A percentile compares a stretch with the other conserved stretches of the same genome.
These are phyloP conservation scores for Periconia digitata DNA, from an alignment of 2,329 filamentous ascomycete genomes.

Conservation along the genomic window DNA sequence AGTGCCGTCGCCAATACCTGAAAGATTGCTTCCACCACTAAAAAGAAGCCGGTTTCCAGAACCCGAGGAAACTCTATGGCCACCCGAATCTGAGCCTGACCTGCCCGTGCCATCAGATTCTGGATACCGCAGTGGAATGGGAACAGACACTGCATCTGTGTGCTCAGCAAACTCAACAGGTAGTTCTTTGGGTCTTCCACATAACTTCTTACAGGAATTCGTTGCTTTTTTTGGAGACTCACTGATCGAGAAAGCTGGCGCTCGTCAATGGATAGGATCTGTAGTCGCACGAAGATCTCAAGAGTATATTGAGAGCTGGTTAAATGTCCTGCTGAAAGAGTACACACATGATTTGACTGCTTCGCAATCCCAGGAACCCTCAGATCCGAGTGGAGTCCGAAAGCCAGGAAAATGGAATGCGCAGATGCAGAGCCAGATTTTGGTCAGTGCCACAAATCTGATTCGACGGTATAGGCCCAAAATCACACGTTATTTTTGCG, in stretches of 20 bases:
- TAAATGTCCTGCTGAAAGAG: slow-evolving; percentile 6
- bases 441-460: slow-evolving; percentile 3
- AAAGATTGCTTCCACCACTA: too few species aligned
- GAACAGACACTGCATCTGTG: slow-evolving; percentile 10
- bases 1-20: too few species aligned
- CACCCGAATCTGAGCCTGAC: too few species aligned
- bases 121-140: slow-evolving; percentile 9
- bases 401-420: neutral
- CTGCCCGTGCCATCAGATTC: slow-evolving; percentile 1
- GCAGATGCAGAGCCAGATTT: neutral
- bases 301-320: slow-evolving; percentile 2
- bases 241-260: slow-evolving; percentile 11
- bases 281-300: slow-evolving; percentile 2
- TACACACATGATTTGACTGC: slow-evolving; percentile 5
- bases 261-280: slow-evolving; percentile 4
- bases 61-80: too few species aligned
- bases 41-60: too few species aligned
- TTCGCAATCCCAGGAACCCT: neutral
- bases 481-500: slow-evolving; percentile 10
- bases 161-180: slow-evolving; percentile 8
- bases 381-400: too few species aligned
- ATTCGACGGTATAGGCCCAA: slow-evolving; percentile 10
- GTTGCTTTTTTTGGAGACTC: slow-evolving; percentile 11
- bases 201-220: slow-evolving; percentile 13
- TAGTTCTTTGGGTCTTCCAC: slow-evolving; percentile 10